phyloP scores from a whole-genome alignment of 2,329 filamentous ascomycete genomes.

The Rachicladosporium sp. region DNA sequence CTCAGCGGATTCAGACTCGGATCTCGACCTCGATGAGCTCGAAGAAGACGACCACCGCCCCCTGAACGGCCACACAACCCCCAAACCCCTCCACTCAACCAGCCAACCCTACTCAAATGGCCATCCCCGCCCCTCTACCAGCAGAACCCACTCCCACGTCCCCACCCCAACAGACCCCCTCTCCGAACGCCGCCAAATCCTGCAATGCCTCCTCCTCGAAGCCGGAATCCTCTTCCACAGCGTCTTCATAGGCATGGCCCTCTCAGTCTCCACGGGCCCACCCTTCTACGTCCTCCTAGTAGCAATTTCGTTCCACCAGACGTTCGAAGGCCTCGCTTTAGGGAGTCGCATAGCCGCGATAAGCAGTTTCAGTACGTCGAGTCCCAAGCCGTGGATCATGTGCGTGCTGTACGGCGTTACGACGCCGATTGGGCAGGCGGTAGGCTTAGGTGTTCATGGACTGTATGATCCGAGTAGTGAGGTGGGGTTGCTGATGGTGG shows the following conservation, averaged over 20 bases:
- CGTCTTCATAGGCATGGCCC: slow-evolving; percentile 62
- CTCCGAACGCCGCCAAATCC: slow-evolving; percentile 40
- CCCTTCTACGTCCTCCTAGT: slow-evolving; percentile 55
- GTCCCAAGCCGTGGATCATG: slow-evolving; percentile 63
- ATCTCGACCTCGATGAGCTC: slow-evolving; percentile 24
- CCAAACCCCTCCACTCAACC: slow-evolving; percentile 4
- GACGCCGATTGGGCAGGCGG: slow-evolving; percentile 38
- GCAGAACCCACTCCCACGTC: background rate
- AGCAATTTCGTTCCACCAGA: slow-evolving; percentile 61
- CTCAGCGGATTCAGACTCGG: slow-evolving; percentile 18
- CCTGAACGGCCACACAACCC: slow-evolving; percentile 10
- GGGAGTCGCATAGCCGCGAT: slow-evolving; percentile 60
- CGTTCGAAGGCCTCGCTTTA: slow-evolving; percentile 57
- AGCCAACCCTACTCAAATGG: slow-evolving; percentile 3
- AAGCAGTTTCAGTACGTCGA: slow-evolving; percentile 57
- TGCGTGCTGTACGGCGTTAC: slow-evolving; percentile 50
- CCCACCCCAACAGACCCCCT: slow-evolving; percentile 1
- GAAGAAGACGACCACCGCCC: slow-evolving; percentile 16
- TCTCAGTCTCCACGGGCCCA: slow-evolving; percentile 54
- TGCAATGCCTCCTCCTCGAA: slow-evolving; percentile 64
- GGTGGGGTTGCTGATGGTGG: slow-evolving; percentile 37
- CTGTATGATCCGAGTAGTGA: slow-evolving; percentile 38
- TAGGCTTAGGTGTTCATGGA: slow-evolving; percentile 37
- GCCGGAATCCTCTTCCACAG: slow-evolving; percentile 70
- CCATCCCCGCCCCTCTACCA: slow-evolving; percentile 7